Base-by-base conservation (phyloP, 768 basidiomycete species). In the Baorangia bicolor region DNA sequence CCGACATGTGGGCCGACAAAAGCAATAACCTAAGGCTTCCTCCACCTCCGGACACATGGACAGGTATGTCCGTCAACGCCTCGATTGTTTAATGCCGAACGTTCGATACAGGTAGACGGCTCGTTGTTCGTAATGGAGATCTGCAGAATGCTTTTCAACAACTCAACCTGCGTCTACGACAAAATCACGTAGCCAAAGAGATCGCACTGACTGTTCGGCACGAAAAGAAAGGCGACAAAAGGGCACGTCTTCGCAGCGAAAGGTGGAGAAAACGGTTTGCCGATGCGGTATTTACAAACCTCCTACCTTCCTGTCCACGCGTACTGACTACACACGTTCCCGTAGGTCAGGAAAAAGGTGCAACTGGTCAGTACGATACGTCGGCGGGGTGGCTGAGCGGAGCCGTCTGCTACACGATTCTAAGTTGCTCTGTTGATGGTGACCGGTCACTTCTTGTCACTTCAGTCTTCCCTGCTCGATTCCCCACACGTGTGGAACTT, bases 311-410 rank as follows among this genome's bases (percentile, higher is more conserved):
- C 54, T 65, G 40, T 58, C 40, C 53, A 48, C 45, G 51, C 31
- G 40, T 41, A 34, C 52, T 65, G 39, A 62, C 56, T 47, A 42
- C 40, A 49, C 61, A 56, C 42, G 53, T 55, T 53, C 50, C 55
- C 60, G n/a, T 64, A 93, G 91, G 90, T 93, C 58, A 83, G 91
- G 71, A 83, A 83, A 75, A 92, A 89, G 74, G 88, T 92, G 35
- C 82, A 88, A 66, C 74, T 93, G 33, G 91, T 92, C 60, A 80
- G 81, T 58, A 84, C 85, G 72, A 92, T 92, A 65, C 86, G 88
- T 64, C 81, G 81, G 57, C 83, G 89, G 59, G 88, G 89, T 64
- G 84, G 84, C 66, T 91, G 57, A 71, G 41, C 34, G 57, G 25
- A 40, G 42, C 25, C 39, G 13, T 40, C 44, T 51, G 42, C 38